These are phyloP conservation scores for Limonium bicolor DNA, from an alignment of 148 eudicot genomes.

Conservation along the genomic window DNA sequence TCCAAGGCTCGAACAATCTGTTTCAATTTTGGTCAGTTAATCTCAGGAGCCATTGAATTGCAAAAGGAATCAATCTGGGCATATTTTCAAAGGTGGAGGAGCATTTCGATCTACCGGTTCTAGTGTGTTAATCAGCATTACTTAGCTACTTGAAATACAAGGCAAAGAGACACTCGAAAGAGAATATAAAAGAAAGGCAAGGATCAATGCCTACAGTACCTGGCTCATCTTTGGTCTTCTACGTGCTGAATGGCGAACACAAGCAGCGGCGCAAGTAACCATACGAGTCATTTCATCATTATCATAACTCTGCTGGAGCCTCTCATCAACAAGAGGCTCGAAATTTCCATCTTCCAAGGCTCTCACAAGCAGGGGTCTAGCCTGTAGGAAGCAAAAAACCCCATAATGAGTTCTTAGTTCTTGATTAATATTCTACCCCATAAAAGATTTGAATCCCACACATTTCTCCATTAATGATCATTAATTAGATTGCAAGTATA, in stretches of 20 bases:
- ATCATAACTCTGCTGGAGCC: slow-evolving; percentile 37
- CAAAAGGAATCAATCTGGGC: too few relatives aligned
- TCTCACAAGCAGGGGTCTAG: slow-evolving; percentile 80
- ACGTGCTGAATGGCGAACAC: slow-evolving; percentile 84
- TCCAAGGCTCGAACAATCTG: slow-evolving; percentile 78
- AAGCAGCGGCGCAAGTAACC: slow-evolving; percentile 96
- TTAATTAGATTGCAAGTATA: slow-evolving; percentile 2
- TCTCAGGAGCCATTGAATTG: too few relatives aligned
- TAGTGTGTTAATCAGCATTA: too few relatives aligned
- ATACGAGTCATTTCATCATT: slow-evolving; percentile 68
- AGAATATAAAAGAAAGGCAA: too few relatives aligned
- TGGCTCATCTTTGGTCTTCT: slow-evolving; percentile 93
- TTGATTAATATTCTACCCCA: background rate
- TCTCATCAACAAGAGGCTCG: slow-evolving; percentile 51
- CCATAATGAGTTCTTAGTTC: too few relatives aligned
- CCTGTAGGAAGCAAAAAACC: slow-evolving; percentile 25
- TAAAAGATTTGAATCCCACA: too few relatives aligned
- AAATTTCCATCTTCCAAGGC: slow-evolving; percentile 75
- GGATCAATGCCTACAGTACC: slow-evolving; percentile 21
- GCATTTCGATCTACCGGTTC: too few relatives aligned
- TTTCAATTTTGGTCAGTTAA: too few relatives aligned
- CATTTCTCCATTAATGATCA: too few relatives aligned
- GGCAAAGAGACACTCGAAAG: too few relatives aligned
- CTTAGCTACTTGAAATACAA: too few relatives aligned
- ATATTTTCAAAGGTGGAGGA: too few relatives aligned